phyloP scores from a whole-genome alignment of 192 early-diverging fungal genomes.

The Coemansia umbellata region DNA sequence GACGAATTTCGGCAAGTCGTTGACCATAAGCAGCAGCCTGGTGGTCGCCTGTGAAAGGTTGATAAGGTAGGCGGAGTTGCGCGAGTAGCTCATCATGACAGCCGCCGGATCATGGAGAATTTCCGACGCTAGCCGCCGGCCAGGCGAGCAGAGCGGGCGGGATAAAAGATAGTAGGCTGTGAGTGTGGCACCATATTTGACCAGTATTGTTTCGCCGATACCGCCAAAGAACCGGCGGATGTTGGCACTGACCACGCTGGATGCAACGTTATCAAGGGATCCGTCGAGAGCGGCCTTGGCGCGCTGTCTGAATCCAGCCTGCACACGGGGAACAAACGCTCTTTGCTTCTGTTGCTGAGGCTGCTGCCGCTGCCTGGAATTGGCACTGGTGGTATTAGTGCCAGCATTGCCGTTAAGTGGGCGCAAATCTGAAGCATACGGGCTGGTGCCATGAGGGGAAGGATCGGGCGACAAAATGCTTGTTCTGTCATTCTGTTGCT shows the following conservation, averaged over 20 bases:
- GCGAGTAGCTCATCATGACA: conserved; percentile 64
- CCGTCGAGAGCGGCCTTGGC: conserved; percentile 32
- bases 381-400: neutral
- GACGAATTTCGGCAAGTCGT: conserved; percentile 88
- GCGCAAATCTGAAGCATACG: conserved; percentile 5
- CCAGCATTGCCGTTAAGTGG: neutral
- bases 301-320: conserved; percentile 25
- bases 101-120: conserved; percentile 42
- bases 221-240: conserved; percentile 48
- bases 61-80: conserved; percentile 71
- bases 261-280: conserved; percentile 22
- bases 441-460: conserved; percentile 13
- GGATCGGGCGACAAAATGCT: conserved; percentile 10
- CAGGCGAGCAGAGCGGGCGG: conserved; percentile 71
- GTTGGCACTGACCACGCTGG: conserved; percentile 34
- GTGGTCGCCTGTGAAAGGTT: conserved; percentile 77
- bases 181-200: conserved; percentile 93
- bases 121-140: conserved; percentile 28
- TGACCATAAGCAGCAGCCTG: conserved; percentile 83
- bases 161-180: conserved; percentile 72
- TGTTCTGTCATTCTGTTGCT: neutral
- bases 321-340: conserved; percentile 39
- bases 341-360: conserved; percentile 5
- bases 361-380: neutral
- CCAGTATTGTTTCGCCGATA: conserved; percentile 71